phyloP scores from a whole-genome alignment of 2,329 filamentous ascomycete species.

The Penicillium corylophilum region DNA sequence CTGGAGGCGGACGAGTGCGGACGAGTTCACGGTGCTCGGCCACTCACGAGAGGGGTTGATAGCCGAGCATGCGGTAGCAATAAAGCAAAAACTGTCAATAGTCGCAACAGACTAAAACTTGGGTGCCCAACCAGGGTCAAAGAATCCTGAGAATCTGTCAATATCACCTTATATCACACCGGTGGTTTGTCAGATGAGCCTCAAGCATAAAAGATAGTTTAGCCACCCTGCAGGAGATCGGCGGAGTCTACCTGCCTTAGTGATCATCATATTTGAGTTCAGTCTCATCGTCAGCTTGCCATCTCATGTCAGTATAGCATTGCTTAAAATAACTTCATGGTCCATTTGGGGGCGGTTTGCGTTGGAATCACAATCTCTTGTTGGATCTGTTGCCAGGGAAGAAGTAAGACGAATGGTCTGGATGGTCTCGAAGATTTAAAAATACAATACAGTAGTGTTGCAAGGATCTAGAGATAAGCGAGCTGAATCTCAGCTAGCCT shows the following conservation, averaged over 20 bases:
- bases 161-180: constrained; percentile 8
- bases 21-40: neutral
- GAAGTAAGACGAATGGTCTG: neutral
- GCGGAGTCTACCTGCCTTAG: neutral
- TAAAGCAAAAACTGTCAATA: neutral
- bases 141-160: neutral
- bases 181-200: neutral
- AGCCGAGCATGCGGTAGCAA: neutral
- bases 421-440: neutral
- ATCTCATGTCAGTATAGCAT: constrained; percentile 1
- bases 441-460: neutral
- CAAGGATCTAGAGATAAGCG: neutral
- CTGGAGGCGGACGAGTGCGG: neutral
- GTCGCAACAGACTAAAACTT: neutral
- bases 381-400: neutral
- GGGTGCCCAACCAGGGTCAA: neutral
- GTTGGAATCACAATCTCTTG: neutral
- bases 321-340: neutral
- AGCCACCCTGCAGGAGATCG: neutral
- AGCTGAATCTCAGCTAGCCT: neutral
- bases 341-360: neutral
- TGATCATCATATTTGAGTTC: neutral
- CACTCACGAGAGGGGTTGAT: neutral
- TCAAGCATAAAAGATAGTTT: neutral
- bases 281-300: constrained; percentile 15